Percentiles rank a stretch among this genome's conserved stretches.
phyloP scores from a whole-genome alignment of 1,284 basidiomycete genomes.

The Omphalotus olearius region DNA sequence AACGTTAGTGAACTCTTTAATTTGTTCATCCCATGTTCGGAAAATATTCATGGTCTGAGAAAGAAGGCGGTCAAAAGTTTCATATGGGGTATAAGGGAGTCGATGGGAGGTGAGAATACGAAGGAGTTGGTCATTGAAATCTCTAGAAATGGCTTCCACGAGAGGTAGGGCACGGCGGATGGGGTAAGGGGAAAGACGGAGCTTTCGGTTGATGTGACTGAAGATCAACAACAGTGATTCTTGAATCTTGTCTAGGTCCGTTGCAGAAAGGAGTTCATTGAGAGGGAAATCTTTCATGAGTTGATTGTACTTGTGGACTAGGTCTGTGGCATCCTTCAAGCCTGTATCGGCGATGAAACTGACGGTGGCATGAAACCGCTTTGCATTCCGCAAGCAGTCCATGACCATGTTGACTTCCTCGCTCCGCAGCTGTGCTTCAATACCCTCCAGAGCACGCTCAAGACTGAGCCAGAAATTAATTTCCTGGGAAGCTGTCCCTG shows the following conservation, averaged over 20 bases:
- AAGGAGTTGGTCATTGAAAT: constrained; percentile 93
- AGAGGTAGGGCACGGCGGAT: constrained; percentile 93
- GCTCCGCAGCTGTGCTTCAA: constrained; percentile 87
- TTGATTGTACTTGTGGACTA: constrained; percentile 95
- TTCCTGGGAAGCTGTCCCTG: constrained; percentile 96
- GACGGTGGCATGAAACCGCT: constrained; percentile 96
- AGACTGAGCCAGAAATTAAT: constrained; percentile 98
- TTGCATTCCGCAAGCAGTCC: constrained; percentile 93
- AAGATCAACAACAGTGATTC: constrained; percentile 89
- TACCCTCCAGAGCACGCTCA: constrained; percentile 89
- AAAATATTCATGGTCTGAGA: constrained; percentile 81
- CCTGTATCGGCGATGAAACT: constrained; percentile 98
- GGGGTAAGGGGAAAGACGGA: constrained; percentile 93
- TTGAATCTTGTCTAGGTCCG: constrained; percentile 92
- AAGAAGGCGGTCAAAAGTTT: constrained; percentile 87
- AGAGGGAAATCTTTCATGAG: constrained; percentile 99
- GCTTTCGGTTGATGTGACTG: constrained; percentile 92
- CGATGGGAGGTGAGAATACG: constrained; percentile 89
- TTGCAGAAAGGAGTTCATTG: constrained; percentile 93
- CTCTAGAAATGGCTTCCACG: constrained; percentile 95
- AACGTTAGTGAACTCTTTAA: constrained; percentile 98
- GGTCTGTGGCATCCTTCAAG: constrained; percentile 87
- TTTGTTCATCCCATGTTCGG: constrained; percentile 92
- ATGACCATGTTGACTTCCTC: constrained; percentile 94
- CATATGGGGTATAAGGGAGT: constrained; percentile 91